A percentile compares a stretch with the other conserved stretches of the same genome.
These are phyloP conservation scores for Boletellus sp. DNA, from an alignment of 768 basidiomycete species.

Conservation along the genomic window DNA sequence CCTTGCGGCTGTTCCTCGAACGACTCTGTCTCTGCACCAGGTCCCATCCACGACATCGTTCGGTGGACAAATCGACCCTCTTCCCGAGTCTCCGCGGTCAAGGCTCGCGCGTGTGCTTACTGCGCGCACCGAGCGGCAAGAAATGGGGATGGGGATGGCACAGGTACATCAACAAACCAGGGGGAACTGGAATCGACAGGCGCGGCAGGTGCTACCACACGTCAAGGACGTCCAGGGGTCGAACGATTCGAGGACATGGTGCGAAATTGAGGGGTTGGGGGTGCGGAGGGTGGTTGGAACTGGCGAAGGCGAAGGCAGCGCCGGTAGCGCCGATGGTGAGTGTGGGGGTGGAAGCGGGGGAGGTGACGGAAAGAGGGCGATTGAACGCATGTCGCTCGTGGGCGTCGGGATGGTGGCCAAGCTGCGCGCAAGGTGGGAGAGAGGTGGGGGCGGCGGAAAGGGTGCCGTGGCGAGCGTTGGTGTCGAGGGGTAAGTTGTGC, in stretches of 20 bases:
- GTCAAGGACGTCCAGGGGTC: conserved; percentile 2
- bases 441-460: background rate
- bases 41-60: background rate
- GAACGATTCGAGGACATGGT: background rate
- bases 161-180: background rate
- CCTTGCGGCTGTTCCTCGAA: too few species aligned
- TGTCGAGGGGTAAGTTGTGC: background rate
- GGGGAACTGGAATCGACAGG: background rate
- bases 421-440: conserved; percentile 21
- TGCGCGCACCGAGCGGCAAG: background rate
- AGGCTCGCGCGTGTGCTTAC: conserved; percentile 21
- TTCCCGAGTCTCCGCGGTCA: conserved; percentile 17
- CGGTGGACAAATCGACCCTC: background rate
- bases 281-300: background rate
- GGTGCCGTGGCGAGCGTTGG: background rate
- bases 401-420: conserved; percentile 18
- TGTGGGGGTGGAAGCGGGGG: background rate
- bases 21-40: background rate
- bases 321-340: too few species aligned
- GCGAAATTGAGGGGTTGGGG: conserved; percentile 9
- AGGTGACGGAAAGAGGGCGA: background rate
- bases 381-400: conserved; percentile 1
- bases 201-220: background rate
- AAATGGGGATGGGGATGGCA: background rate
- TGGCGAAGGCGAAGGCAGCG: background rate